Percentiles rank a stretch among this genome's conserved stretches.
Conservation (phyloP, 2,329 filamentous ascomycete genomes). For the Biscogniauxia sp. region DNA sequence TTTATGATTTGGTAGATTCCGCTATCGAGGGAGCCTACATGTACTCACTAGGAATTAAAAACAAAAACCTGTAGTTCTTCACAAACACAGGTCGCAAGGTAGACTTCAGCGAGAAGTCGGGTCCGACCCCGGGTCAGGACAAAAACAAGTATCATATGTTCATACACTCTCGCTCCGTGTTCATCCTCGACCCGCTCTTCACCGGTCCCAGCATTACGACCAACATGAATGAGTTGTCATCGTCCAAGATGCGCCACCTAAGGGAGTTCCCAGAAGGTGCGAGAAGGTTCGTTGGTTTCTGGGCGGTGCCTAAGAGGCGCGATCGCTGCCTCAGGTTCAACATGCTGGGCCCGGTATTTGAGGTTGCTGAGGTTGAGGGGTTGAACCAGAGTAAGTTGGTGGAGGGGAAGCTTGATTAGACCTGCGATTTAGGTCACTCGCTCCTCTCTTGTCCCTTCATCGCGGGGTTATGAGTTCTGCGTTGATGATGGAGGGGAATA, state of each 20-base stretch:
- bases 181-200: slow-evolving; percentile 4
- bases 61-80: slow-evolving; percentile 4
- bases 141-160: background rate
- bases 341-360: slow-evolving; percentile 15
- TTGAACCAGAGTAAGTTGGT: background rate
- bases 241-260: background rate
- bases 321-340: slow-evolving; percentile 6
- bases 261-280: slow-evolving; percentile 1
- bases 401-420: too few species aligned
- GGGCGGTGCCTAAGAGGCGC: slow-evolving; percentile 11
- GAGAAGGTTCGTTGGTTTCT: slow-evolving; percentile 10
- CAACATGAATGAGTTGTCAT: background rate
- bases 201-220: background rate
- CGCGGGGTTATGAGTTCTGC: too few species aligned
- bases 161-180: slow-evolving; percentile 1
- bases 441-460: too few species aligned
- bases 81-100: slow-evolving; percentile 9
- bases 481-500: too few species aligned
- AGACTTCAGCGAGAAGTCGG: slow-evolving; percentile 5
- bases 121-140: background rate
- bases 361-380: background rate
- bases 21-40: background rate
- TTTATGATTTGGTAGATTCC: too few species aligned
- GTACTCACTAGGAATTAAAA: background rate
- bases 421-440: too few species aligned